These are phyloP conservation scores for Neurospora discreta DNA, from an alignment of 495 filamentous ascomycete species.

Conservation along the genomic window DNA sequence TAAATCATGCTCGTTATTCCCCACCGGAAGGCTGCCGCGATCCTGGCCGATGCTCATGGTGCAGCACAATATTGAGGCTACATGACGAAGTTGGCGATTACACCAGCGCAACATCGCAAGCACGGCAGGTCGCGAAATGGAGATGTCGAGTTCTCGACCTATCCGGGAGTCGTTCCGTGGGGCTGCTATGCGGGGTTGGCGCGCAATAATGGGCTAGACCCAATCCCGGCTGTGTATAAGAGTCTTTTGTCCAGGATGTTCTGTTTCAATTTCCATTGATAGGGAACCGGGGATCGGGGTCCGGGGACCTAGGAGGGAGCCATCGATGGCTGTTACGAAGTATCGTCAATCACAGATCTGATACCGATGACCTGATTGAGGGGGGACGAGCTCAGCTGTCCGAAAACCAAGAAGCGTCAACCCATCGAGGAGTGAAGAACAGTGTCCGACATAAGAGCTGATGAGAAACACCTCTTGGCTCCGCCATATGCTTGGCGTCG, in stretches of 20 bases:
- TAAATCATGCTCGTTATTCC: not conserved
- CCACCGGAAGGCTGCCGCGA: not conserved
- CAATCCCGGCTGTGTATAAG: not conserved
- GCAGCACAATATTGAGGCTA: not conserved
- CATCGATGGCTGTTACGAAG: not conserved
- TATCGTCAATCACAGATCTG: not conserved
- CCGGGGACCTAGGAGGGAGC: not conserved
- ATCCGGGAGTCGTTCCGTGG: not conserved
- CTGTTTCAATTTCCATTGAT: not conserved
- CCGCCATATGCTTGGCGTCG: not conserved
- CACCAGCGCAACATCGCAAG: not conserved
- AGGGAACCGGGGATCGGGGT: not conserved
- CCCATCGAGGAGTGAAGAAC: not conserved
- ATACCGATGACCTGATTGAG: not conserved
- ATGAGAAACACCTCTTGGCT: not conserved
- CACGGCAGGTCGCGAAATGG: not conserved
- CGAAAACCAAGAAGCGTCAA: not conserved
- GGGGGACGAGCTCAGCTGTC: not conserved
- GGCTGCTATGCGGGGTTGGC: not conserved
- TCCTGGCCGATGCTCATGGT: not conserved
- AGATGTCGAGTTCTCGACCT: not conserved
- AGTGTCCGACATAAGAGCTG: not conserved
- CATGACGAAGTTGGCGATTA: not conserved
- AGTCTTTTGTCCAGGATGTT: not conserved
- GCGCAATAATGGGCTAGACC: not conserved